Conservation (phyloP, 192 early-diverging fungal species). For the Coemansia sp. region DNA sequence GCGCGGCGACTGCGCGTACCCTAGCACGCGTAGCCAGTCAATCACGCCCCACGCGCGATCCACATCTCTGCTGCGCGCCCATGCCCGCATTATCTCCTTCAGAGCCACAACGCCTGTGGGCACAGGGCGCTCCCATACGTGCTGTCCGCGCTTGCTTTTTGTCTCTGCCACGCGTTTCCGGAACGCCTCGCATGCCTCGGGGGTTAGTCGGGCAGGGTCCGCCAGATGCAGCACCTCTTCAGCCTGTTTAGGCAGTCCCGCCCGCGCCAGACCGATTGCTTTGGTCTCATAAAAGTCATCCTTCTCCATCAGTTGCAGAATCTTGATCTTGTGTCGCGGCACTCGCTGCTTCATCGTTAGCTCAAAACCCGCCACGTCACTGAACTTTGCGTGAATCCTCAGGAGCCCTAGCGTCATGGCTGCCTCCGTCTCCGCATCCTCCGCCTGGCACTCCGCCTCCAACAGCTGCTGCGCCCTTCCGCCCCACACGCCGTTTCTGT, state of each 20-base stretch:
- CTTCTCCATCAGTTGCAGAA: slow-evolving; percentile 6
- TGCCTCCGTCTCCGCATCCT: neutral
- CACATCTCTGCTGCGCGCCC: slow-evolving; percentile 21
- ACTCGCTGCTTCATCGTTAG: neutral
- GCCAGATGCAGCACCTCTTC: slow-evolving; percentile 10
- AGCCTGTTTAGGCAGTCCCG: slow-evolving; percentile 29
- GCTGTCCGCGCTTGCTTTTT: neutral
- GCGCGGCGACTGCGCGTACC: slow-evolving; percentile 18
- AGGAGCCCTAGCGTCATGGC: slow-evolving; percentile 20
- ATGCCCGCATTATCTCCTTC: slow-evolving; percentile 29
- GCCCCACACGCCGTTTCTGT: slow-evolving; percentile 19
- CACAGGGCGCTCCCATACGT: slow-evolving; percentile 3
- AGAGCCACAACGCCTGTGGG: slow-evolving; percentile 20
- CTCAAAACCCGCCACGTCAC: slow-evolving; percentile 22
- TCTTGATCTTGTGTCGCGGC: neutral
- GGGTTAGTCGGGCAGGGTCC: neutral
- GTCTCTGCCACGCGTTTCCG: neutral
- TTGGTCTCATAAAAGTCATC: slow-evolving; percentile 17
- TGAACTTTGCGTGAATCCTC: slow-evolving; percentile 32
- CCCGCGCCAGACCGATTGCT: slow-evolving; percentile 23
- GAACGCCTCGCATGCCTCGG: neutral
- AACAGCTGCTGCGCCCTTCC: slow-evolving; percentile 21
- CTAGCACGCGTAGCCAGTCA: slow-evolving; percentile 17
- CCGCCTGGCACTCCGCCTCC: neutral
- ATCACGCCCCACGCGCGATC: slow-evolving; percentile 28